Evolutionary conservation across 306 rosid species (phyloP), one percentile per base, ranked within the genome.

Genomic region (Delonix regia): DNA sequence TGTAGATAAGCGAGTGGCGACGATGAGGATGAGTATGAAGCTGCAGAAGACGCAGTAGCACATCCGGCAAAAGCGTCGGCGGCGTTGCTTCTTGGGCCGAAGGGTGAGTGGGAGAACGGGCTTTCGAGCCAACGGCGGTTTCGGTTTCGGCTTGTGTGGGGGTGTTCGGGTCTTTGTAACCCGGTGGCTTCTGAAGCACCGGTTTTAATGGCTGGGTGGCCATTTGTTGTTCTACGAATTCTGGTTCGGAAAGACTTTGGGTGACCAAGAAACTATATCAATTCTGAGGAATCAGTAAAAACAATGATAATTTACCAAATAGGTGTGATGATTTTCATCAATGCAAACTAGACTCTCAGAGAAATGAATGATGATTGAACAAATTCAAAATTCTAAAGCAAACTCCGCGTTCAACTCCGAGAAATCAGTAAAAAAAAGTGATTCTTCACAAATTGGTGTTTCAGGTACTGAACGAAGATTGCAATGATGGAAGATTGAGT

Each of bases 121-220:
- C 24, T 80, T 91, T n/a, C 92, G 73, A 5, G 42, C 53, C 1
- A 83, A 81, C 4, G 67, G 76, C 0, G 83, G 85, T 15, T 68
- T 76, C 30, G 83, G 52, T 44, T 55, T 18, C 6, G 51, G 49
- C 4, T 3, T 18, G 80, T 80, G 25, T 2, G 52, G 16, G n/a
- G 21, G 41, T 2, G 87, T 1, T 42, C 14, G 89, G 86, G 78
- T 83, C 87, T 48, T 68, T 79, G 62, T 81, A 88, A 3, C 94
- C 95, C 3, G 99, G 99, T 9, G 99, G 99, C 61, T 88, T 92
- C 81, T 88, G 87, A 59, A 94, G 89, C 0, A 53, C 63, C 1
- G 90, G 93, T 25, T 80, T 86, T 11, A 0, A 70, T 16, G 88
- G 73, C 60, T 73, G 55, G 28, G 78, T 77, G 8, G 83, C 76